Evolutionary conservation across 2,329 filamentous ascomycete genomes (phyloP), one percentile per base, ranked within the genome.

Genomic region (Penicillium rolfsii): DNA sequence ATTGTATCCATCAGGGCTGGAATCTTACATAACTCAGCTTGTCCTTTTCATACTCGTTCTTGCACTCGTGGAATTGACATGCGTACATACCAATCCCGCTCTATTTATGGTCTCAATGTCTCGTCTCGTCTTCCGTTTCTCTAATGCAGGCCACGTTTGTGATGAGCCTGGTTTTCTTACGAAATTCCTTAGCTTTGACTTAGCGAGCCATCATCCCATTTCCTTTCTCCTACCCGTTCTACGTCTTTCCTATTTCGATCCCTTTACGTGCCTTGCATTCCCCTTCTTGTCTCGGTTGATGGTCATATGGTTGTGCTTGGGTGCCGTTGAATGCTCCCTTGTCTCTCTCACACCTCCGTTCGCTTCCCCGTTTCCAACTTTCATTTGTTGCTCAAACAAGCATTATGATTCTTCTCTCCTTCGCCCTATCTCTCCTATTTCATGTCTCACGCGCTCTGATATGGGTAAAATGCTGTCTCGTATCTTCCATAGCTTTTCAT

Each of bases 41-140:
- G 59, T 61, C 59, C 41, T 50, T 57, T 63, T 66, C 60, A 52
- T 52, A 46, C 38, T 53, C 59, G 48, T 56, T 55, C 41, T 55
- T 53, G 49, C 45, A 41, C 54, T 59, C 33, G 57, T 58, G 55
- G 58, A 60, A 64, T 60, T 62, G 60, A 65, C 63, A 62, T 55
- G 57, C 65, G 67, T 69, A 70, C 66, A 69, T 70, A 70, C 22
- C 50, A 53, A n/a, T 28, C 3, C 30, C 19, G 14, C 28, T 46
- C 26, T n/a, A n/a, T 50, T n/a, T 30, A 35, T 35, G 48, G 30
- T 8, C 28, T 50, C 30, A 33, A 33, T 33, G 48, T 50, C 28
- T 19, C 22, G 48, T 50, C 28, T 46, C 48, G 48, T 50, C 30
- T 50, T 26, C 9, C 24, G 40, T n/a, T 24, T 30, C 58, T 54